Percentiles rank a stretch among this genome's conserved stretches.
phyloP scores from a whole-genome alignment of 192 early-diverging fungal genomes.

The Backusella mclennaniae region DNA sequence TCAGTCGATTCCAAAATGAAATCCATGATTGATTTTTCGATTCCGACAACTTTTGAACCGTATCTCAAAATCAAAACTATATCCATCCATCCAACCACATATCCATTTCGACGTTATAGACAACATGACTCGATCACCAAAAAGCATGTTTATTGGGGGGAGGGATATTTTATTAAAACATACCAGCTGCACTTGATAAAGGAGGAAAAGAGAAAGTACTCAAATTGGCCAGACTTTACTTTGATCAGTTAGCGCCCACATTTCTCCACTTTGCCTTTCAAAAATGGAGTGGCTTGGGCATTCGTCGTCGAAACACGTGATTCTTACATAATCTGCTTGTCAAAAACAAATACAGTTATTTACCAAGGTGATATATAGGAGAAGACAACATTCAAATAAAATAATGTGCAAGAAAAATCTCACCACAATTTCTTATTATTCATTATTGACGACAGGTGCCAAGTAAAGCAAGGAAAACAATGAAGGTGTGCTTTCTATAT shows the following conservation, averaged over 20 bases:
- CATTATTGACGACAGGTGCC: too few relatives aligned
- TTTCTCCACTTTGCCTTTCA: not conserved
- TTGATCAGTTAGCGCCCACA: not conserved
- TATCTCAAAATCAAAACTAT: not conserved
- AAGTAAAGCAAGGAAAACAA: too few relatives aligned
- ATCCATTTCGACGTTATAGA: slow-evolving; percentile 8
- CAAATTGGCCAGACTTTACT: not conserved
- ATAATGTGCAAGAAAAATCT: too few relatives aligned
- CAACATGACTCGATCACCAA: not conserved
- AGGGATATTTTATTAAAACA: not conserved
- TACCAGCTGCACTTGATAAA: slow-evolving; percentile 15
- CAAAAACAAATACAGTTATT: too few relatives aligned
- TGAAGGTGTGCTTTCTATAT: too few relatives aligned
- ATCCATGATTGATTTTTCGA: not conserved
- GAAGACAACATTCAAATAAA: too few relatives aligned
- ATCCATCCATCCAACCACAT: not conserved
- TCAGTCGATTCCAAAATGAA: not conserved
- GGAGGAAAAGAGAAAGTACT: slow-evolving; percentile 22
- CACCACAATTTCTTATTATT: too few relatives aligned
- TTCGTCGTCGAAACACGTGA: not conserved
- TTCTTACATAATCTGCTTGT: not conserved
- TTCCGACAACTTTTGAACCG: not conserved
- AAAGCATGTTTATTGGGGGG: too few relatives aligned
- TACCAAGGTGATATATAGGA: too few relatives aligned
- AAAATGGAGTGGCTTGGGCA: not conserved